phyloP scores from a whole-genome alignment of 2,329 filamentous ascomycete genomes.

The Aspergillus puulaauensis region DNA sequence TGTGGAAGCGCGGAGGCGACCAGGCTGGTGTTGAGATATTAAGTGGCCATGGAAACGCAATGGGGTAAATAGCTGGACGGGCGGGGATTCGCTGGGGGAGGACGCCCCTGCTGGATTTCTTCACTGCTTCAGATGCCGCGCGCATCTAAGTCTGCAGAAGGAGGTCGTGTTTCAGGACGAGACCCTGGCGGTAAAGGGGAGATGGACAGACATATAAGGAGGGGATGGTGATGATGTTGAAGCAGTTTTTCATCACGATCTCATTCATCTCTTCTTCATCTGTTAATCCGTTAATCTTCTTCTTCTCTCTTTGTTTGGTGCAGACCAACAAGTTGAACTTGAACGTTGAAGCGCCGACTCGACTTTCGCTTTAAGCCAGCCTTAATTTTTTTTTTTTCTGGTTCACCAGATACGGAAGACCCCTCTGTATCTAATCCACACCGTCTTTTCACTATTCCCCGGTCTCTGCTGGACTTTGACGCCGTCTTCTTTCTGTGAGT shows the following conservation, averaged over 20 bases:
- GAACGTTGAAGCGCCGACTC: too few species aligned
- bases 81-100: background rate
- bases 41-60: slow-evolving; percentile 2
- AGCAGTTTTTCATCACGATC: too few species aligned
- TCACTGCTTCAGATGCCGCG: slow-evolving; percentile 2
- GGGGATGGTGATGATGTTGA: too few species aligned
- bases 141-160: slow-evolving; percentile 11
- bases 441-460: slow-evolving; percentile 2
- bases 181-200: background rate
- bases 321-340: too few species aligned
- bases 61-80: background rate
- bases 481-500: background rate
- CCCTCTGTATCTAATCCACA: background rate
- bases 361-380: too few species aligned
- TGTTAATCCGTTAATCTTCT: too few species aligned
- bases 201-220: background rate
- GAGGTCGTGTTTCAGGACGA: slow-evolving; percentile 1
- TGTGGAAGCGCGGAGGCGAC: slow-evolving; percentile 1
- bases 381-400: background rate
- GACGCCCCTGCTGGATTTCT: background rate
- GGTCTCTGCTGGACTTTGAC: background rate
- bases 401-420: too few species aligned
- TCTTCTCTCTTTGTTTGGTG: too few species aligned
- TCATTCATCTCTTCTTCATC: too few species aligned
- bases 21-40: background rate